Percentiles rank a stretch among this genome's conserved stretches.
These are phyloP conservation scores for Verticillium longisporum DNA, from an alignment of 2,329 filamentous ascomycete genomes.

Conservation along the genomic window DNA sequence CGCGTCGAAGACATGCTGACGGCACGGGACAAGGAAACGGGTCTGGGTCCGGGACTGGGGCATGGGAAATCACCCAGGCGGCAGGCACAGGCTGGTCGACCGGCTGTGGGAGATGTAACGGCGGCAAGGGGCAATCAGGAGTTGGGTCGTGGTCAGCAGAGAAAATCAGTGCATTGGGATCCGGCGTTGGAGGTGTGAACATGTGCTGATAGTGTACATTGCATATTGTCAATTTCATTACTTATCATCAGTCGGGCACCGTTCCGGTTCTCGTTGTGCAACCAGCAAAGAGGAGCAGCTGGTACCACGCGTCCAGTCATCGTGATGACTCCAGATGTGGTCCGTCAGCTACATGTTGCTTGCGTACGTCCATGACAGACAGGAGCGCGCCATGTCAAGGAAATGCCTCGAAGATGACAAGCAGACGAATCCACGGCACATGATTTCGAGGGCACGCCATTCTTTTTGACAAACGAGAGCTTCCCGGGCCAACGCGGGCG, in stretches of 20 bases:
- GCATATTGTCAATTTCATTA: background rate
- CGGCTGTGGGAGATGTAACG: background rate
- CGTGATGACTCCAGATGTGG: too few species aligned
- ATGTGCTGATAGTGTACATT: background rate
- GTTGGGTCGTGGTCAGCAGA: background rate
- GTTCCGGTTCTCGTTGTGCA: too few species aligned
- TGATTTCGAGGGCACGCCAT: background rate
- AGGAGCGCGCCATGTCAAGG: background rate
- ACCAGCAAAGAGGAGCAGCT: too few species aligned
- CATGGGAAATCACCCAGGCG: background rate
- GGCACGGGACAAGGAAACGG: background rate
- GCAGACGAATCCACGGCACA: background rate
- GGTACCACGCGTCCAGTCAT: too few species aligned
- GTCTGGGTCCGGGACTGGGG: background rate
- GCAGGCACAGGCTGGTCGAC: background rate
- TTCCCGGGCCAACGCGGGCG: background rate
- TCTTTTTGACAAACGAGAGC: background rate
- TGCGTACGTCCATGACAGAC: background rate
- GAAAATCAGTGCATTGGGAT: constrained; percentile 1
- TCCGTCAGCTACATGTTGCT: too few species aligned
- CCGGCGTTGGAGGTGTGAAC: constrained; percentile 1
- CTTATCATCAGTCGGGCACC: background rate
- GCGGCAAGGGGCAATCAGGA: background rate
- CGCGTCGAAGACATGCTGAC: constrained; percentile 11
- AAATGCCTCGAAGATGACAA: background rate